Conservation (phyloP, 257 asterid species). For the Solanum etuberosum region DNA sequence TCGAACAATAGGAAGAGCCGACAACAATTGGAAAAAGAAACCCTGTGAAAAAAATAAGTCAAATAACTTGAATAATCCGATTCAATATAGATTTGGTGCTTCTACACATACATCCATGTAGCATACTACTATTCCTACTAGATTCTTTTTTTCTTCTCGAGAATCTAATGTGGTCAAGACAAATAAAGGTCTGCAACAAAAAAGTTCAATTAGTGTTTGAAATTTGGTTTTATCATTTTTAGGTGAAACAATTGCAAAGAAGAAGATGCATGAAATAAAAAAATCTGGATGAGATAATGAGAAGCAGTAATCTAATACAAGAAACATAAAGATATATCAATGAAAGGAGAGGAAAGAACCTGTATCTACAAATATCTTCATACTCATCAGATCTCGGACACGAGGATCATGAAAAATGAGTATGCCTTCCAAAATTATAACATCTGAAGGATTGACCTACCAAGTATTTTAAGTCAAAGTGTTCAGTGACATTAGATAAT, state of each 20-base stretch:
- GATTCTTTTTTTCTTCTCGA: neutral
- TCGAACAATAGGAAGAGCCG: neutral
- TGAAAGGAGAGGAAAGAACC: conserved; percentile 38
- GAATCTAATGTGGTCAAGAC: neutral
- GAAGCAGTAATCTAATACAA: neutral
- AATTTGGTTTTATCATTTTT: neutral
- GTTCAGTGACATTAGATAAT: neutral
- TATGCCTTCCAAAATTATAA: conserved; percentile 92
- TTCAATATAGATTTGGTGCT: neutral
- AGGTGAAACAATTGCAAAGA: neutral
- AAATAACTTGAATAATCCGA: neutral
- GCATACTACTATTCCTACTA: neutral
- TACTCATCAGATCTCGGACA: conserved; percentile 77
- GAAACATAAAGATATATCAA: neutral
- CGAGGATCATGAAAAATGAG: conserved; percentile 92
- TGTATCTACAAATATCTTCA: conserved; percentile 98
- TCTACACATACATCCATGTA: neutral
- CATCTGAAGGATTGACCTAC: conserved; percentile 98
- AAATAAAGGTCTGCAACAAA: neutral
- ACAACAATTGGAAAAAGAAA: neutral
- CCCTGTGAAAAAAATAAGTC: neutral
- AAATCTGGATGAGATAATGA: neutral
- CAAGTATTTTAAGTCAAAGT: conserved; percentile 1
- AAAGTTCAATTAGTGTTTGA: neutral
- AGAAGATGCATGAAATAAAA: neutral